These are phyloP conservation scores for Malus hybrid DNA, from an alignment of 331 rosid species.

Conservation along the genomic window DNA sequence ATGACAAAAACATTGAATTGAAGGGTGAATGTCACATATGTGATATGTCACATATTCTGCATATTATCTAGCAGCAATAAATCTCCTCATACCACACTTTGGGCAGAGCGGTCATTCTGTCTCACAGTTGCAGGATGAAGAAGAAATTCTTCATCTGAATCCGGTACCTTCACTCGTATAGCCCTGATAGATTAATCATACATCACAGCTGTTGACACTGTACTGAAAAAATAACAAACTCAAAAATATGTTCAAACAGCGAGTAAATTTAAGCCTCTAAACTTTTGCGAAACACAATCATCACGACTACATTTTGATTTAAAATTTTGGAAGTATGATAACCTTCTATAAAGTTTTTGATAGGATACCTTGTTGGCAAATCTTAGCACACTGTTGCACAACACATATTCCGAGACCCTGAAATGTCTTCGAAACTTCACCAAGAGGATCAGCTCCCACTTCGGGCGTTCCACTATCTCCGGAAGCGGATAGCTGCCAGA, in stretches of 20 bases:
- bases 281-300: background rate
- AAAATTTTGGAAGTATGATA: background rate
- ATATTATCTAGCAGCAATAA: background rate
- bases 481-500: slow-evolving; percentile 76
- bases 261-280: background rate
- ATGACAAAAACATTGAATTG: background rate
- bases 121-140: slow-evolving; percentile 97
- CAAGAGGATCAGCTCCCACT: slow-evolving; percentile 85
- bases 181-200: slow-evolving; percentile 75
- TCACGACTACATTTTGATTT: background rate
- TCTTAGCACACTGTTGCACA: slow-evolving; percentile 97
- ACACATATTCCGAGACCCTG: slow-evolving; percentile 85
- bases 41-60: background rate
- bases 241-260: background rate
- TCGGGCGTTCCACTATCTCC: slow-evolving; percentile 97
- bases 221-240: slow-evolving; percentile 11
- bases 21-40: background rate
- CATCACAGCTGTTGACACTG: slow-evolving; percentile 91
- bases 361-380: slow-evolving; percentile 87
- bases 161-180: slow-evolving; percentile 85
- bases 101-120: slow-evolving; percentile 94
- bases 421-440: slow-evolving; percentile 80
- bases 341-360: background rate
- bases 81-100: slow-evolving; percentile 75
- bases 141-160: slow-evolving; percentile 81